These are phyloP conservation scores for Nitzschia sp. DNA, from an alignment of 108 stramenopile genomes.

Conservation along the genomic window DNA sequence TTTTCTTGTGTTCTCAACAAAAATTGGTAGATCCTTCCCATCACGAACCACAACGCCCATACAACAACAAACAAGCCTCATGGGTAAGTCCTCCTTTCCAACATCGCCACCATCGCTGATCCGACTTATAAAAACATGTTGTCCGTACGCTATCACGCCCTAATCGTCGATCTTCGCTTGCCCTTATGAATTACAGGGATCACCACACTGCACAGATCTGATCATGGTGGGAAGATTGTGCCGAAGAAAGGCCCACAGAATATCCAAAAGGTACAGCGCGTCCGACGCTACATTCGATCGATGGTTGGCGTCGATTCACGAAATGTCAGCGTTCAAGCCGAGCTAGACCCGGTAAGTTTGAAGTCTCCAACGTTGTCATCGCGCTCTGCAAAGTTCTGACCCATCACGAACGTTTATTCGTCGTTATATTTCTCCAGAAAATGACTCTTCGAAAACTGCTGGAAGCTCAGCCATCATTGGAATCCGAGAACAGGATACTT, in stretches of 20 bases:
- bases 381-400: too few relatives aligned
- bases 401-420: too few relatives aligned
- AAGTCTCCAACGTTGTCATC: too few relatives aligned
- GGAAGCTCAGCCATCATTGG: too few relatives aligned
- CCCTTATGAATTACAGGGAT: too few relatives aligned
- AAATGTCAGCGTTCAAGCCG: slow-evolving; percentile 2
- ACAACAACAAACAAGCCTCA: not conserved
- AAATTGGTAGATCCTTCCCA: not conserved
- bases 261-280: not conserved
- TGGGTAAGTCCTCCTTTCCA: too few relatives aligned
- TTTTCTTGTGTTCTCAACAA: too few relatives aligned
- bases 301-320: not conserved
- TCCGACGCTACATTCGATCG: slow-evolving; percentile 1
- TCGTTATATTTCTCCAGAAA: not conserved
- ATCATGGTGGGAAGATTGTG: not conserved
- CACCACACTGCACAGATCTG: not conserved
- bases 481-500: too few relatives aligned
- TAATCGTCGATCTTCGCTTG: not conserved
- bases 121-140: too few relatives aligned
- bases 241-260: not conserved
- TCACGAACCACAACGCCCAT: not conserved
- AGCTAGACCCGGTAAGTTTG: slow-evolving; percentile 11
- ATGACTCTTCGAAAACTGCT: not conserved
- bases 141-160: too few relatives aligned
- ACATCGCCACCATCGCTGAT: too few relatives aligned